Evolutionary conservation across 2,329 filamentous ascomycete genomes (phyloP).

Genomic region (Helminthosporium solani): DNA sequence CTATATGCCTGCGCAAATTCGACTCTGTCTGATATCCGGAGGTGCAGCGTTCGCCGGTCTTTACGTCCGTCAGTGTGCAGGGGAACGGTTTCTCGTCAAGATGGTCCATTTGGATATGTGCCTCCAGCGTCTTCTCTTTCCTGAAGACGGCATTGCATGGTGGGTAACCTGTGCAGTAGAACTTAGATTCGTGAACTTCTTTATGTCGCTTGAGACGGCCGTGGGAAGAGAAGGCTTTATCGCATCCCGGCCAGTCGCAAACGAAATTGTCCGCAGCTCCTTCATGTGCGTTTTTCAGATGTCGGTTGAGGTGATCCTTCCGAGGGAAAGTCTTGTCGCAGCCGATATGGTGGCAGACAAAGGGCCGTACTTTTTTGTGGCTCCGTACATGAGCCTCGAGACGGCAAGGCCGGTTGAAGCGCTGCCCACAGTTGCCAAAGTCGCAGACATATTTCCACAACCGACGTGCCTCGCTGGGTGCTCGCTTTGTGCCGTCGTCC

Average conservation of each 20-base stretch:
- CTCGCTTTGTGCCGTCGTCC: constrained; percentile 28
- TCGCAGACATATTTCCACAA: constrained; percentile 76
- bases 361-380: constrained; percentile 82
- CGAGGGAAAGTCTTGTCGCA: constrained; percentile 86
- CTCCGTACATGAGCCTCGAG: constrained; percentile 75
- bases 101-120: constrained; percentile 78
- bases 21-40: constrained; percentile 72
- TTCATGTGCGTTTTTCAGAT: constrained; percentile 75
- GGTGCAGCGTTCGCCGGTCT: constrained; percentile 59
- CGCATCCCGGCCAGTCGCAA: constrained; percentile 72
- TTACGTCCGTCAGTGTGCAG: constrained; percentile 62
- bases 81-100: constrained; percentile 68
- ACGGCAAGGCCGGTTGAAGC: constrained; percentile 83
- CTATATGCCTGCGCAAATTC: constrained; percentile 70
- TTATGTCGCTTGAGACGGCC: constrained; percentile 76
- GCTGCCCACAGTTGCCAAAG: constrained; percentile 72
- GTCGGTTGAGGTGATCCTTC: constrained; percentile 81
- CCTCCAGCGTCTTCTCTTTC: constrained; percentile 81
- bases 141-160: constrained; percentile 78
- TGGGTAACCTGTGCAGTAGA: constrained; percentile 70
- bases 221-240: constrained; percentile 77
- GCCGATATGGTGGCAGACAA: constrained; percentile 65
- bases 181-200: constrained; percentile 74
- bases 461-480: constrained; percentile 52
- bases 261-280: constrained; percentile 64